These are phyloP conservation scores for Scytalidium sp. DNA, from an alignment of 2,329 filamentous ascomycete genomes.

Conservation along the genomic window DNA sequence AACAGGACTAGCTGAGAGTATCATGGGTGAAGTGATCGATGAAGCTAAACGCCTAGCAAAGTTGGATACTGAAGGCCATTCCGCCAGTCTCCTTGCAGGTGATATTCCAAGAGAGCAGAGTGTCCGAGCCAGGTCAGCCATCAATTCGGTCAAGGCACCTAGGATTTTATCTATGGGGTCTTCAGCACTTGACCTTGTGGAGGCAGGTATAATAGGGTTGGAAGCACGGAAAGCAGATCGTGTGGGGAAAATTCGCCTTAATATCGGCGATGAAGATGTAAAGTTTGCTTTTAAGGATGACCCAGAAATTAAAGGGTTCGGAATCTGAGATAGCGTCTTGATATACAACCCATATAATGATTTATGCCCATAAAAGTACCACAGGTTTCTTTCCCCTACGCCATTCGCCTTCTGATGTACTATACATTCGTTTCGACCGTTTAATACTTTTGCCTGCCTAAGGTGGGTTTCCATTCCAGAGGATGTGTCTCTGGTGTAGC, in stretches of 20 bases:
- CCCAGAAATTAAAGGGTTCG: conserved; percentile 67
- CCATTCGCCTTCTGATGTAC: conserved; percentile 23
- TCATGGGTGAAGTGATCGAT: conserved; percentile 84
- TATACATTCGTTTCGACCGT: background rate
- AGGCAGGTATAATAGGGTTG: conserved; percentile 82
- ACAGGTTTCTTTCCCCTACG: conserved; percentile 7
- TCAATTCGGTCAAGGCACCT: conserved; percentile 24
- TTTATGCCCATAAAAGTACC: conserved; percentile 5
- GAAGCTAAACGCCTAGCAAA: conserved; percentile 71
- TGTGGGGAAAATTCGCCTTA: conserved; percentile 80
- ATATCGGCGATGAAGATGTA: conserved; percentile 88
- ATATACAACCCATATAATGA: conserved; percentile 3
- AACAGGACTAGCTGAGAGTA: conserved; percentile 82
- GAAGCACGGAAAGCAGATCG: conserved; percentile 80
- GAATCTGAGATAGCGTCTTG: conserved; percentile 19
- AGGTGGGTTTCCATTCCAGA: conserved; percentile 83
- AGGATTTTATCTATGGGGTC: conserved; percentile 60
- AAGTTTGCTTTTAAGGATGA: conserved; percentile 86
- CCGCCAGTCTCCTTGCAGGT: conserved; percentile 51
- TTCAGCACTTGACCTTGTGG: conserved; percentile 79
- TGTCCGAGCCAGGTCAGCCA: conserved; percentile 19
- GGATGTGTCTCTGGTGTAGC: conserved; percentile 91
- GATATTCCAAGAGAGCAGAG: conserved; percentile 22
- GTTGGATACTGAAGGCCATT: conserved; percentile 55
- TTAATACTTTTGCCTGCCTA: conserved; percentile 74